These are phyloP conservation scores for Naegleria lovaniensis DNA, from an alignment of 208 protist genomes.

Conservation along the genomic window DNA sequence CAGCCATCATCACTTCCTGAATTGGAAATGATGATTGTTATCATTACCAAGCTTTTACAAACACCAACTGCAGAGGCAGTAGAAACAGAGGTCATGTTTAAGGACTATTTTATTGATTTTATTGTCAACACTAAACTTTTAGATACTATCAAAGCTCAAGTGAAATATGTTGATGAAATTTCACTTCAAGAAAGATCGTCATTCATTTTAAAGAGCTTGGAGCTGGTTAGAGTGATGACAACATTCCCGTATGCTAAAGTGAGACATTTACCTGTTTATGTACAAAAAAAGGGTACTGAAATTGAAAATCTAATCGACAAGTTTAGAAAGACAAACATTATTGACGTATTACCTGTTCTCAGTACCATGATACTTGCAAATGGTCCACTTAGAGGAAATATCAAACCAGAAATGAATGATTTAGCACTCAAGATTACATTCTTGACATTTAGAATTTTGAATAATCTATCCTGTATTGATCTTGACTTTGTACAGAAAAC, in stretches of 20 bases:
- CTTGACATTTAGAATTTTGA: neutral
- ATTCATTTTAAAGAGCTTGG: neutral
- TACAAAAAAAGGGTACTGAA: neutral
- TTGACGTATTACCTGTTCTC: neutral
- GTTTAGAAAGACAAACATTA: neutral
- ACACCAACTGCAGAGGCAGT: neutral
- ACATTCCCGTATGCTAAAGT: neutral
- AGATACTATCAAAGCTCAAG: neutral
- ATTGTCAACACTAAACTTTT: neutral
- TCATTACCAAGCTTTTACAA: neutral
- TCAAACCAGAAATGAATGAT: neutral
- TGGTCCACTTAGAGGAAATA: neutral
- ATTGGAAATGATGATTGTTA: neutral
- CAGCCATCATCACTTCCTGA: neutral
- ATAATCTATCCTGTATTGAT: neutral
- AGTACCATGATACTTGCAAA: neutral
- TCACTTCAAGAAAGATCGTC: neutral
- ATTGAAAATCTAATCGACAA: neutral
- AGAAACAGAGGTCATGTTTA: neutral
- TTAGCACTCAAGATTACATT: neutral
- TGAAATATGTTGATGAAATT: neutral
- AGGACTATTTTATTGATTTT: conserved; percentile 3
- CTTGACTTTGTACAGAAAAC: neutral
- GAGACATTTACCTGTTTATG: neutral
- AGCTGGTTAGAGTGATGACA: neutral